Percentiles rank a stretch among this genome's conserved stretches.
Conservation (phyloP, 805 yeast genomes). For the Candida tallmaniae region DNA sequence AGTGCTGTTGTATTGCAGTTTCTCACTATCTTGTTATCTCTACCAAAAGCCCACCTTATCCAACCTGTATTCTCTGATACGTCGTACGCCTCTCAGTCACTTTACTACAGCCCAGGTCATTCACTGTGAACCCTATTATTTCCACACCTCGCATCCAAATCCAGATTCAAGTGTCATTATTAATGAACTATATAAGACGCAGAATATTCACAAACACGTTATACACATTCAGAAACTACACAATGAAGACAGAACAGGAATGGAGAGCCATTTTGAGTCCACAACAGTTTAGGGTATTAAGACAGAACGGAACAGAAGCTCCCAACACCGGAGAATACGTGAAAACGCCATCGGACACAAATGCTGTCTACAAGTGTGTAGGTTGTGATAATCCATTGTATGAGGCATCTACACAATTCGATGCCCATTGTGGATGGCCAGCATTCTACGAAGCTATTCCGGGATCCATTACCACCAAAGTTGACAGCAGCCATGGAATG, state of each 20-base stretch:
- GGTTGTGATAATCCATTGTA: slow-evolving; percentile 83
- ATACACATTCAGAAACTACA: slow-evolving; percentile 4
- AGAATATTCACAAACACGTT: too few relatives aligned
- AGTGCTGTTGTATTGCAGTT: too few relatives aligned
- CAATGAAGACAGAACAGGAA: slow-evolving; percentile 44
- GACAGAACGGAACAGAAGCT: slow-evolving; percentile 70
- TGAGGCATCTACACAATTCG: slow-evolving; percentile 74
- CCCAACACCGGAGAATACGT: slow-evolving; percentile 63
- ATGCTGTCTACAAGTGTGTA: slow-evolving; percentile 78
- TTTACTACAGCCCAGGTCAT: too few relatives aligned
- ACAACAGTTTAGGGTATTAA: slow-evolving; percentile 70
- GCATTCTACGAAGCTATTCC: slow-evolving; percentile 90
- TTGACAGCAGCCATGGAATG: slow-evolving; percentile 72
- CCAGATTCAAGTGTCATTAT: too few relatives aligned
- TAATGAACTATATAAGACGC: background rate
- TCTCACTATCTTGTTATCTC: too few relatives aligned
- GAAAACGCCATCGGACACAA: slow-evolving; percentile 42
- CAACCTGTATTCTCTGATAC: too few relatives aligned
- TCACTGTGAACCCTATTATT: too few relatives aligned
- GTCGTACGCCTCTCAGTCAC: too few relatives aligned
- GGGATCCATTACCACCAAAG: slow-evolving; percentile 59
- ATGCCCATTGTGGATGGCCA: slow-evolving; percentile 97
- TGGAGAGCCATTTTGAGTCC: slow-evolving; percentile 81
- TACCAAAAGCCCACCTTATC: too few relatives aligned
- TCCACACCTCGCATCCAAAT: too few relatives aligned